These are phyloP conservation scores for Citrus medica DNA, from an alignment of 345 rosid genomes.

Conservation along the genomic window DNA sequence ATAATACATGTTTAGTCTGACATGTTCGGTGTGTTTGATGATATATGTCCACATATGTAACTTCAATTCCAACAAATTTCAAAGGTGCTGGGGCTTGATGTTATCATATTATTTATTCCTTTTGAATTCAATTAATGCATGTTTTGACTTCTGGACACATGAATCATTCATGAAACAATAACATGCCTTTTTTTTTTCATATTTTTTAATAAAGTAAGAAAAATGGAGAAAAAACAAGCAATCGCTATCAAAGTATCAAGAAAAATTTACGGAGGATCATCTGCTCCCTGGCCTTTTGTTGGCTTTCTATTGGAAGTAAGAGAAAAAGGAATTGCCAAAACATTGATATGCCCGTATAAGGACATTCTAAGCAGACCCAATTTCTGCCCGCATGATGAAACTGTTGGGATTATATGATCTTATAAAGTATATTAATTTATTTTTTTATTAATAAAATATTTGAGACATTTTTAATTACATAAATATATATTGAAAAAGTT, in stretches of 20 bases:
- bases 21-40: conserved; percentile 1
- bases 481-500: no score
- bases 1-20: neutral
- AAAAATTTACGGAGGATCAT: conserved; percentile 24
- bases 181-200: neutral
- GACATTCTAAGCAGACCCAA: conserved; percentile 7
- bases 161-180: conserved; percentile 13
- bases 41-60: conserved; percentile 2
- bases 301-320: conserved; percentile 34
- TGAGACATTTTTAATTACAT: no score
- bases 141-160: conserved; percentile 22
- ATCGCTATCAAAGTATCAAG: conserved; percentile 25
- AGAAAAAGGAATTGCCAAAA: conserved; percentile 8
- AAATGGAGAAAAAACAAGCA: neutral
- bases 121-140: conserved; percentile 15
- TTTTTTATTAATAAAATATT: no score
- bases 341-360: neutral
- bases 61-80: conserved; percentile 5
- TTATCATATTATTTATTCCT: neutral
- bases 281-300: conserved; percentile 22
- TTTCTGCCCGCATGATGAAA: conserved; percentile 1
- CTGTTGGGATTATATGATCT: no score
- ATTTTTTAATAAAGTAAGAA: neutral
- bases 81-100: conserved; percentile 14
- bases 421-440: no score